Evolutionary conservation across 2,329 filamentous ascomycete genomes (phyloP).

Genomic region (Lecanoromycetidae sp.): DNA sequence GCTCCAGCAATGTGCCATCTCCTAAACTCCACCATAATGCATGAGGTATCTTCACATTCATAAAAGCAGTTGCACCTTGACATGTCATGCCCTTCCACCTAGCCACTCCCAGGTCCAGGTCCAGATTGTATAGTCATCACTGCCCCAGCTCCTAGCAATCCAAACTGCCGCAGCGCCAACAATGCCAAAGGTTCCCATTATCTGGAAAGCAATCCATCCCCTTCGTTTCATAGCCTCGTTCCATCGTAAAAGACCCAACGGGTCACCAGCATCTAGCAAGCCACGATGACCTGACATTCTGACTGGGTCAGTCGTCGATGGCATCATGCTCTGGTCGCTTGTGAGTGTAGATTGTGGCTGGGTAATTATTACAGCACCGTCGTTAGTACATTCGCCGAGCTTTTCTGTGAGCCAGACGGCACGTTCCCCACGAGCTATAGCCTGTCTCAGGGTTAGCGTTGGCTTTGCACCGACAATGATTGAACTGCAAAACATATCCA

Average conservation of each 20-base stretch:
- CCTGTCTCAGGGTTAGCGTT: too few species aligned
- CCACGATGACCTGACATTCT: constrained; percentile 21
- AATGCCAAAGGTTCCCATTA: constrained; percentile 62
- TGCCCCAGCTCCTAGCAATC: constrained; percentile 35
- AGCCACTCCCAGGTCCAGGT: constrained; percentile 5
- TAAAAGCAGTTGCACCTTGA: neutral
- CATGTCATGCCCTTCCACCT: neutral
- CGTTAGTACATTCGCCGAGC: constrained; percentile 52
- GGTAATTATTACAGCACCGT: constrained; percentile 22
- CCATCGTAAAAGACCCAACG: constrained; percentile 63
- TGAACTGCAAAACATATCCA: too few species aligned
- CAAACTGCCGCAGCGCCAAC: constrained; percentile 60
- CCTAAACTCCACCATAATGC: constrained; percentile 1
- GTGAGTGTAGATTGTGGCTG: constrained; percentile 10
- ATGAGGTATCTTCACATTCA: neutral
- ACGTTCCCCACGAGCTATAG: constrained; percentile 49
- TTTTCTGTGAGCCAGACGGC: constrained; percentile 57
- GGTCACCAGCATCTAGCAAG: constrained; percentile 53
- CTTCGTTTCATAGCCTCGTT: constrained; percentile 52
- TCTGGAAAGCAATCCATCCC: constrained; percentile 57
- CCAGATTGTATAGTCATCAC: neutral
- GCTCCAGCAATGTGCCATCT: neutral
- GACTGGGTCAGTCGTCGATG: neutral
- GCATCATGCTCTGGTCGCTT: neutral
- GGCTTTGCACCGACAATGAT: too few species aligned